A percentile compares a stretch with the other conserved stretches of the same genome.
These are phyloP conservation scores for Trametes cubensis DNA, from an alignment of 768 basidiomycete species.

Conservation along the genomic window DNA sequence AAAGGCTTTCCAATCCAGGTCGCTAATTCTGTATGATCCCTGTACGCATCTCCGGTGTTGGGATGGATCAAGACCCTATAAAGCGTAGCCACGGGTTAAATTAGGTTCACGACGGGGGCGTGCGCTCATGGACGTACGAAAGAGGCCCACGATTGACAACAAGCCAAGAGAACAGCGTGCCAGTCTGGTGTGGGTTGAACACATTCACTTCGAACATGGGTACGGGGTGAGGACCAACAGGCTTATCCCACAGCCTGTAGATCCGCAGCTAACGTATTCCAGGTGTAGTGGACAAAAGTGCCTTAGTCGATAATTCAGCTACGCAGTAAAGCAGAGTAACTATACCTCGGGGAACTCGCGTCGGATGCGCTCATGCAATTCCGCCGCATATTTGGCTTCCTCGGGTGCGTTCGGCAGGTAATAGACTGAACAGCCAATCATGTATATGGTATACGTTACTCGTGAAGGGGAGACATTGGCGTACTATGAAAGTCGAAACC, in stretches of 20 bases:
- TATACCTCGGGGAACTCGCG: slow-evolving; percentile 71
- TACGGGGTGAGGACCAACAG: slow-evolving; percentile 69
- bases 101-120: too few species aligned
- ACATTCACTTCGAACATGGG: slow-evolving; percentile 76
- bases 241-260: slow-evolving; percentile 61
- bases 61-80: slow-evolving; percentile 70
- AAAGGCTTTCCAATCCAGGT: slow-evolving; percentile 70
- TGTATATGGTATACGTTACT: neutral
- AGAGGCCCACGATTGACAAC: slow-evolving; percentile 68
- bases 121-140: slow-evolving; percentile 71
- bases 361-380: slow-evolving; percentile 60
- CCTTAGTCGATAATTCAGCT: neutral
- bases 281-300: neutral
- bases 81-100: neutral
- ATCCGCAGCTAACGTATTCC: slow-evolving; percentile 52
- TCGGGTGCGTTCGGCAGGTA: slow-evolving; percentile 51
- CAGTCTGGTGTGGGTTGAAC: slow-evolving; percentile 67
- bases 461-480: slow-evolving; percentile 24
- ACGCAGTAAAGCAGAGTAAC: neutral
- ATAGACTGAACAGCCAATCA: slow-evolving; percentile 49
- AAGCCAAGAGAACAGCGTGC: slow-evolving; percentile 69
- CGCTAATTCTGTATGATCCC: slow-evolving; percentile 63
- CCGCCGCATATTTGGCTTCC: slow-evolving; percentile 51
- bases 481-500: slow-evolving; percentile 77
- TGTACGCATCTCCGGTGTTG: slow-evolving; percentile 58